Evolutionary conservation across 2,329 filamentous ascomycete species (phyloP), one percentile per base, ranked within the genome.

Genomic region (Cladosporium oxysporum): DNA sequence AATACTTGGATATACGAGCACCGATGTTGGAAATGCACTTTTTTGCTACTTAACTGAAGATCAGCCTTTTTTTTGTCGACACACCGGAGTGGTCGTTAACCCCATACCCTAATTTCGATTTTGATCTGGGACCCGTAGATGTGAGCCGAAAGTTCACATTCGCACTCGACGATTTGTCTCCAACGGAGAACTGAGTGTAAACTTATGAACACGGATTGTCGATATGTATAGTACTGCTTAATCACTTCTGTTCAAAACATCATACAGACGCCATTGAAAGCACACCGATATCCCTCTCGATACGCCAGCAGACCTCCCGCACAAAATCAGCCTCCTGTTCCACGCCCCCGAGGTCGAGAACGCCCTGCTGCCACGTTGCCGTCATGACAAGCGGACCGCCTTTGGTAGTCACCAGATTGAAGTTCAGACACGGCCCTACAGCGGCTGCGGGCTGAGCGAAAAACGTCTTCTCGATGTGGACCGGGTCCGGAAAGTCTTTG

Each of bases 401-500:
- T 53, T 79, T 78, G 21, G 76, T 73, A 66, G 77, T 80, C 0
- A 79, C 76, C 1, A 82, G 59, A 67, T 80, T 82, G 67, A 83
- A 79, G 33, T 71, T 74, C 37, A 84, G 67, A 6, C 80, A 76
- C 5, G 74, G 68, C 11, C 79, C 77, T 5, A 70, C 69, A 2
- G 75, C 77, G 66, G 80, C 76, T 0, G 78, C 81, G 2, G 82
- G 81, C 66, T 83, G 81, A 6, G 77, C 76, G 69, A 83, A 84
- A 1, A 82, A 66, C 71, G 82, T 75, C 26, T 79, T 72, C 11
- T 70, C 73, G 1, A 83, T 71, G 10, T 62, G 59, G 64, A 70
- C 71, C 33, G 31, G 3, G 4, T n/a, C 5, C 5, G 23, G 8
- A 11, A 6, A n/a, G 16, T 18, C 2, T 7, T 10, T 21, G 6